Percentiles rank a stretch among this genome's conserved stretches.
Evolutionary conservation across 164 flowering plant species (phyloP).

Genomic region (Sextonia rubra): DNA sequence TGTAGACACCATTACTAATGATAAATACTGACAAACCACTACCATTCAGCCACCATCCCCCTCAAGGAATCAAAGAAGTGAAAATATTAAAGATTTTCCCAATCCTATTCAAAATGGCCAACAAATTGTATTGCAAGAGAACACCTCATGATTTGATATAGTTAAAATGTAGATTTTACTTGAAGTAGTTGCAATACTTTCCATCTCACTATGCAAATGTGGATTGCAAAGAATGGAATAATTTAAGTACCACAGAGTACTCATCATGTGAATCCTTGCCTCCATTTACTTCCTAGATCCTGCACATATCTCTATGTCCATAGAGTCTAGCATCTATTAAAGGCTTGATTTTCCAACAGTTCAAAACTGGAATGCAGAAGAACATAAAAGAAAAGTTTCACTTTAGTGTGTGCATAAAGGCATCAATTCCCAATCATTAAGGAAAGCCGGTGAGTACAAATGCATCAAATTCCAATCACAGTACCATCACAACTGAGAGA

Average conservation of each 20-base stretch:
- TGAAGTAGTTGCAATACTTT: not conserved
- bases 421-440: too few relatives aligned
- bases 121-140: not conserved
- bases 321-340: constrained; percentile 64
- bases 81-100: not conserved
- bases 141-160: not conserved
- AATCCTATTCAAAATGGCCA: not conserved
- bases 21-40: not conserved
- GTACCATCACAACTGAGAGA: too few relatives aligned
- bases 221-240: not conserved
- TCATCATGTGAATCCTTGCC: constrained; percentile 39
- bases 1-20: constrained; percentile 18
- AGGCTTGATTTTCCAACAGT: constrained; percentile 33
- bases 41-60: not conserved
- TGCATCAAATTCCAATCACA: too few relatives aligned
- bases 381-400: too few relatives aligned
- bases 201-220: not conserved
- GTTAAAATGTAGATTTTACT: not conserved
- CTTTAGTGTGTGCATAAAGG: too few relatives aligned
- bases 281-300: constrained; percentile 59
- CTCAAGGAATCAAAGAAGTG: not conserved
- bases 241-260: constrained; percentile 37
- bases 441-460: too few relatives aligned
- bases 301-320: constrained; percentile 59
- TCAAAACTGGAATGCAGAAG: not conserved